phyloP scores from a whole-genome alignment of 1,284 basidiomycete species.

The Vanrija humicola region DNA sequence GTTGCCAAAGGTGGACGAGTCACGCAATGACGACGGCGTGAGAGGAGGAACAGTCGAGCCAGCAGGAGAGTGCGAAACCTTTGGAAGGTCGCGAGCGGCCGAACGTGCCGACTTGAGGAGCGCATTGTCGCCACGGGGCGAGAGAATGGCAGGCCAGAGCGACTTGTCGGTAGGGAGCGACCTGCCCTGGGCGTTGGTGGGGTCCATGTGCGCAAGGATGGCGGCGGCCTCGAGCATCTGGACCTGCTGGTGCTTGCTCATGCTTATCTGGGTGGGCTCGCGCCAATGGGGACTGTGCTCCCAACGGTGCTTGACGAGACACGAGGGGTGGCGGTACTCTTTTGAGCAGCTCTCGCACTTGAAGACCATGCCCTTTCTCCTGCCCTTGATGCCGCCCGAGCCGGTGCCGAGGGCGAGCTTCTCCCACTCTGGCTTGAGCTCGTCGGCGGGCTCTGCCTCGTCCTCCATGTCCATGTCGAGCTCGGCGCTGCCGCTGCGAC shows the following conservation, averaged over 20 bases:
- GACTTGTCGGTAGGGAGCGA: conserved; percentile 88
- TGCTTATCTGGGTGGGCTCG: conserved; percentile 85
- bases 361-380: conserved; percentile 72
- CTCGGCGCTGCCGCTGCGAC: conserved; percentile 22
- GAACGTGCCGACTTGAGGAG: conserved; percentile 25
- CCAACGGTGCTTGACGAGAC: conserved; percentile 95
- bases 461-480: conserved; percentile 40
- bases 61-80: conserved; percentile 36
- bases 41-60: conserved; percentile 31
- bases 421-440: conserved; percentile 20
- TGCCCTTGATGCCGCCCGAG: conserved; percentile 53
- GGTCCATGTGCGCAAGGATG: conserved; percentile 78
- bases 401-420: conserved; percentile 46
- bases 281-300: conserved; percentile 97
- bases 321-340: conserved; percentile 91
- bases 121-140: conserved; percentile 44
- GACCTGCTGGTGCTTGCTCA: conserved; percentile 97
- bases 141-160: conserved; percentile 59
- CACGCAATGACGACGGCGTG: conserved; percentile 38
- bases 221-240: conserved; percentile 96
- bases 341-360: conserved; percentile 89
- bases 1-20: conserved; percentile 19
- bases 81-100: conserved; percentile 36
- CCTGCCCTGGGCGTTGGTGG: conserved; percentile 57
- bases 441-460: conserved; percentile 6